Conservation (phyloP, 768 basidiomycete genomes). For the Tylopilus intermedius region DNA sequence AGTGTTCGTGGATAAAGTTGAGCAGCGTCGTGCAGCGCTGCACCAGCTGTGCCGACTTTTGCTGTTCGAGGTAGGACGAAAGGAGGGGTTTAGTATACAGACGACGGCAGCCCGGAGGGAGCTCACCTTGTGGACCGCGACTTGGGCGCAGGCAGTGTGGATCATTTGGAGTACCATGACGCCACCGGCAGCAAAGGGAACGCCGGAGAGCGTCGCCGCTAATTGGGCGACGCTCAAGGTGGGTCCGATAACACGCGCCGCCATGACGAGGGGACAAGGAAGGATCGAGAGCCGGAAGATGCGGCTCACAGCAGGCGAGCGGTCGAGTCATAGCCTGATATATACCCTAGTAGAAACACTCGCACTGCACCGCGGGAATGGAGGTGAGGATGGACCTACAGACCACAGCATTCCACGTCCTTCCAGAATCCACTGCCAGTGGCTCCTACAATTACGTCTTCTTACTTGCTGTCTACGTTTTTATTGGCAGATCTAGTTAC, state of each 20-base stretch:
- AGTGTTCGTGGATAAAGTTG: constrained; percentile 38
- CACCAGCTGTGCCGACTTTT: constrained; percentile 39
- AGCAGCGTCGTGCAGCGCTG: constrained; percentile 39
- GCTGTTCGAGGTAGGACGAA: constrained; percentile 23
- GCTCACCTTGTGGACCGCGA: constrained; percentile 46
- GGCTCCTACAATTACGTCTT: too few relatives aligned
- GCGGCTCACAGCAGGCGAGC: neutral
- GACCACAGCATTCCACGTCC: too few relatives aligned
- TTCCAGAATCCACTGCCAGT: too few relatives aligned
- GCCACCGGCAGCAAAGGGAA: constrained; percentile 43
- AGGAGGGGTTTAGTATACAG: constrained; percentile 1
- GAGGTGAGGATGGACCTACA: too few relatives aligned
- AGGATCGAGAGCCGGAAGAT: neutral
- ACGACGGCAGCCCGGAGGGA: neutral
- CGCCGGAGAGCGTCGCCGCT: constrained; percentile 40
- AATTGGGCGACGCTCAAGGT: constrained; percentile 35
- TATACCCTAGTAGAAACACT: neutral
- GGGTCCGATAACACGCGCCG: constrained; percentile 13
- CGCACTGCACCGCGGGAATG: too few relatives aligned
- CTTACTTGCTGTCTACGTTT: too few relatives aligned
- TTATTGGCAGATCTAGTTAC: too few relatives aligned
- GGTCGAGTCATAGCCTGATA: neutral
- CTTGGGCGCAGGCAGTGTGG: constrained; percentile 40
- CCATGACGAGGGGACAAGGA: constrained; percentile 11
- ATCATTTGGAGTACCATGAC: constrained; percentile 43